Evolutionary conservation across 345 rosid species (phyloP), one percentile per base, ranked within the genome.

Genomic region (Brassica juncea): DNA sequence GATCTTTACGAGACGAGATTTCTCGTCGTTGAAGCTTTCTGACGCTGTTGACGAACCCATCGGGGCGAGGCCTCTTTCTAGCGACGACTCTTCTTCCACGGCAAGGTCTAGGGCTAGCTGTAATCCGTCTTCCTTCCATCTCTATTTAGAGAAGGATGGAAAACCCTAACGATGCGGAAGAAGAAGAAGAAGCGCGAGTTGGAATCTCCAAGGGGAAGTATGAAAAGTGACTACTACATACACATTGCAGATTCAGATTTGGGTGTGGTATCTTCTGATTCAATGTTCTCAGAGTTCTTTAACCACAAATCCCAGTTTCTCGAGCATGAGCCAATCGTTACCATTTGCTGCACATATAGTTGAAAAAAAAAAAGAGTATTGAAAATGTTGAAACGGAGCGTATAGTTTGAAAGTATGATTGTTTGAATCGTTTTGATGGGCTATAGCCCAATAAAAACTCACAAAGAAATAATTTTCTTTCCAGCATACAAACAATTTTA

Each of bases 91-190:
- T 87, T 80, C 90, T 84, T 23, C 94, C 95, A 4, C 83, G 82
- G 57, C 95, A 89, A 21, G 97, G 96, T 84, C 97, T 83, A 54
- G 92, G 94, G 80, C 82, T 90, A 49, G 94, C 94, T 75, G 93
- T 84, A 78, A 92, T 88, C 80, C 93, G 85, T 82, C 97, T 85
- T 61, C 94, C 97, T 81, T 91, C 96, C 88, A 90, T 88, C 14
- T 10, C 39, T 63, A 61, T 66, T n/a, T 52, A 15, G 57, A 52
- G 57, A n/a, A n/a, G 19, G 16, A 5, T 10, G 3, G n/a, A 6
- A 47, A 47, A 4, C 55, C 55, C 55, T 14, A 47, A 58, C 6
- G 68, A 65, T 57, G 60, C 60, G 58, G 19, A 6, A 52, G 59
- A 39, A 39, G 47, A 47, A 32, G 68, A 44, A 55, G 30, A 71